Percentiles rank a stretch among this genome's conserved stretches.
Conservation (phyloP, 768 basidiomycete species). For the Boletales sp. region DNA sequence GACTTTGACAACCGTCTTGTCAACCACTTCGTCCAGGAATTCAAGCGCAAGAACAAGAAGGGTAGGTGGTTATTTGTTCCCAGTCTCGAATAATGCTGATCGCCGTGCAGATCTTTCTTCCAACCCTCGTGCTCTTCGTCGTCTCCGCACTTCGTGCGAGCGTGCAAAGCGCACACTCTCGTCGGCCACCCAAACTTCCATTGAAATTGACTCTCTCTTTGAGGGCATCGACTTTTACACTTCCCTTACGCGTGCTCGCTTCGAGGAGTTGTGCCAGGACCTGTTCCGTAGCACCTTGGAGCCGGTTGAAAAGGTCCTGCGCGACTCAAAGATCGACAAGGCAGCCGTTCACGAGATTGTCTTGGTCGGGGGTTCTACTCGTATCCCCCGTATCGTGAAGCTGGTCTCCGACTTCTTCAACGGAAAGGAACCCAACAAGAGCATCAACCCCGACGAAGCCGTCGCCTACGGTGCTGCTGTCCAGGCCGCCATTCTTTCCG, state of each 20-base stretch:
- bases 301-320: slow-evolving; percentile 96
- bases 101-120: slow-evolving; percentile 65
- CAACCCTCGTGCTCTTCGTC: slow-evolving; percentile 94
- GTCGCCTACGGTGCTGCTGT: slow-evolving; percentile 99
- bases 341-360: slow-evolving; percentile 94
- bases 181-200: slow-evolving; percentile 92
- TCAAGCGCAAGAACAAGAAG: slow-evolving; percentile 98
- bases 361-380: slow-evolving; percentile 96
- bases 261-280: slow-evolving; percentile 94
- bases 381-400: slow-evolving; percentile 96
- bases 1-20: slow-evolving; percentile 98
- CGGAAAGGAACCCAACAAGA: slow-evolving; percentile 98
- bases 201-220: slow-evolving; percentile 97
- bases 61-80: slow-evolving; percentile 36
- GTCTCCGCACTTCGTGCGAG: slow-evolving; percentile 96
- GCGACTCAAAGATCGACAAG: slow-evolving; percentile 98
- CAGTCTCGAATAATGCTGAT: slow-evolving; percentile 2
- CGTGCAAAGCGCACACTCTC: slow-evolving; percentile 98
- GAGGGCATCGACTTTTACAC: slow-evolving; percentile 99
- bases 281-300: slow-evolving; percentile 93
- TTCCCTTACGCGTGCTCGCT: slow-evolving; percentile 95
- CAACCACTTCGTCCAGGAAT: slow-evolving; percentile 94
- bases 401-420: slow-evolving; percentile 98
- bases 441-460: slow-evolving; percentile 99
- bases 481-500: slow-evolving; percentile 96